phyloP scores from a whole-genome alignment of 2,329 filamentous ascomycete genomes.

The Sporothrix brasiliensis region DNA sequence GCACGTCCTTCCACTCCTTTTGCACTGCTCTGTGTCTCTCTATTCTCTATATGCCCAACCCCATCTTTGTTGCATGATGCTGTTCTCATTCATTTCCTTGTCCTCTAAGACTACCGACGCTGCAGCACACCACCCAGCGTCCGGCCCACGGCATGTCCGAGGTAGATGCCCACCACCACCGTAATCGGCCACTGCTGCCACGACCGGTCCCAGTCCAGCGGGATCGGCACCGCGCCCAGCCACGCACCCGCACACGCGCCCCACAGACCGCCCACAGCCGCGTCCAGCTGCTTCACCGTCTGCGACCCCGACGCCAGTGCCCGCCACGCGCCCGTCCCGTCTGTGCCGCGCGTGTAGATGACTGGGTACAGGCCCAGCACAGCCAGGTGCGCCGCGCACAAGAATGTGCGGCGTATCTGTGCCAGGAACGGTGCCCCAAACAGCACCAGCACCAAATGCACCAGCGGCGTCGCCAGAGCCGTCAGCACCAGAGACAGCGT shows the following conservation, averaged over 20 bases:
- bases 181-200: constrained; percentile 99
- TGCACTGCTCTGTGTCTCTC: neutral
- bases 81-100: neutral
- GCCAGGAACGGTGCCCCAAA: constrained; percentile 90
- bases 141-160: constrained; percentile 74
- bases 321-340: constrained; percentile 67
- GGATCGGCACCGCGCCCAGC: constrained; percentile 93
- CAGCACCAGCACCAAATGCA: constrained; percentile 71
- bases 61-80: no score
- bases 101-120: constrained; percentile 48
- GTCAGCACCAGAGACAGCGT: constrained; percentile 61
- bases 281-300: constrained; percentile 65
- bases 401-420: constrained; percentile 74
- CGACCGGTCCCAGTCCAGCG: constrained; percentile 96
- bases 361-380: constrained; percentile 77
- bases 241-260: constrained; percentile 82
- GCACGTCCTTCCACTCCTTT: neutral
- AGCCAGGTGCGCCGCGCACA: constrained; percentile 80
- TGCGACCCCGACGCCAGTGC: constrained; percentile 63
- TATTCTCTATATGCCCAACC: neutral
- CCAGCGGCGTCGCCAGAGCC: constrained; percentile 66
- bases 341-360: constrained; percentile 83
- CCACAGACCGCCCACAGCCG: constrained; percentile 79
- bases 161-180: constrained; percentile 78
- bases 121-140: constrained; percentile 56